Evolutionary conservation across 495 filamentous ascomycete species (phyloP), one percentile per base, ranked within the genome.

Genomic region (Collariella sp.): DNA sequence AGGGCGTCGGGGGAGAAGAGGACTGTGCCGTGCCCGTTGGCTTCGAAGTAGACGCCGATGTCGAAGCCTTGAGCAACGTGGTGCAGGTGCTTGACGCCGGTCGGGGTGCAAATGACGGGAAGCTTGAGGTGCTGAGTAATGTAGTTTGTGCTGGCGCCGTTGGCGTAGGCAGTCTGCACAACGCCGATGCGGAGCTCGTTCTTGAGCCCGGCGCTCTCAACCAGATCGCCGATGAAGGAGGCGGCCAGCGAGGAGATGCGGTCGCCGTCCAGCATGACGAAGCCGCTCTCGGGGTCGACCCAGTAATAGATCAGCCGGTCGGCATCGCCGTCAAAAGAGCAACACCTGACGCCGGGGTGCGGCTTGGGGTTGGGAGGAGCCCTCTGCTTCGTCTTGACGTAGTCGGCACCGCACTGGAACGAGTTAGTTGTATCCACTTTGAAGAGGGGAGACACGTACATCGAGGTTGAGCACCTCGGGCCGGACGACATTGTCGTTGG

Each of bases 281-380:
- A 98, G 33, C 79, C 79, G 50, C 78, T 83, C 56, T 91, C 84
- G 5, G 84, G 77, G 62, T 96, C 89, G 45, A 79, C 68, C 78
- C 91, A 97, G 72, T 96, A 98, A 77, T 95, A 98, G 46, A 98
- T 85, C 50, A 98, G 72, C 54, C 93, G 85, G 68, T 98, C 93
- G 10, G 93, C 94, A 67, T 98, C 93, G 46, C 93, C 93, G 57
- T 98, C 93, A 29, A 95, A 73, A 15, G 91, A 96, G 63, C 86
- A 89, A 71, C 84, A 91, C n/a, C 94, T 83, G 50, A 87, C 83
- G n/a, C 85, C 79, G 1, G 75, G 72, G 20, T 75, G 74, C 29
- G 84, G 85, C 63, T 93, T 88, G 36, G 88, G 91, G 18, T 77
- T 84, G 23, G 88, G 87, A 15, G 94, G 93, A 56, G 88, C 85